Evolutionary conservation across 345 rosid genomes (phyloP).

Genomic region (Streptanthus diversifolius): DNA sequence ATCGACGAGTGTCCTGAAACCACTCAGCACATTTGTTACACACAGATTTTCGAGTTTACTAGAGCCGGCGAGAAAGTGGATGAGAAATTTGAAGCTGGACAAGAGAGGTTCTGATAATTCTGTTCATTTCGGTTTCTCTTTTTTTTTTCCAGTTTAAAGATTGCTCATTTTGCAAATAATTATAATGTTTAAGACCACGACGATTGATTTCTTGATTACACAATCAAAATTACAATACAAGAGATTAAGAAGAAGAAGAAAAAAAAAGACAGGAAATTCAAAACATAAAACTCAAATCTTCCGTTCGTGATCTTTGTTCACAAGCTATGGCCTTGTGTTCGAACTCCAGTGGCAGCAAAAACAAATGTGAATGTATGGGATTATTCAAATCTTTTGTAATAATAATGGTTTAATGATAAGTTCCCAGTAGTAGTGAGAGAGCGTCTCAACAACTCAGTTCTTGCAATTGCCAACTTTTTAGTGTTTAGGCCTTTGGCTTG

Average conservation of each 20-base stretch:
- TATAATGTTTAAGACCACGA: background rate
- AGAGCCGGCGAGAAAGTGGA: background rate
- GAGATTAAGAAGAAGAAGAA: background rate
- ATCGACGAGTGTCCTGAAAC: constrained; percentile 92
- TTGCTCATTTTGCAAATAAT: background rate
- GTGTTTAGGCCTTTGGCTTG: constrained; percentile 51
- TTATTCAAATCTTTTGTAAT: constrained; percentile 25
- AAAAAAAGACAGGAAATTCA: background rate
- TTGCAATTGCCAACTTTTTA: background rate
- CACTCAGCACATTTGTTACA: constrained; percentile 52
- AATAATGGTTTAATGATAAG: constrained; percentile 32
- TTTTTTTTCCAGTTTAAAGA: background rate
- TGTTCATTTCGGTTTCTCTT: too few species aligned
- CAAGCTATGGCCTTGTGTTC: constrained; percentile 4
- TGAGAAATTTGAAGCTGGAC: background rate
- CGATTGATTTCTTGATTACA: constrained; percentile 19
- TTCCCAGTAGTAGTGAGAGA: constrained; percentile 4
- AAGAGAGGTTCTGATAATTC: background rate
- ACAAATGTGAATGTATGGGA: constrained; percentile 18
- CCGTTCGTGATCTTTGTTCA: background rate
- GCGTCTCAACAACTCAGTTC: constrained; percentile 11
- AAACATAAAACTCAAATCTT: constrained; percentile 28
- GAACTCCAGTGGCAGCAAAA: constrained; percentile 12
- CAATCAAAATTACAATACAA: constrained; percentile 34
- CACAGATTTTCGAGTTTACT: background rate